Conservation (phyloP, 2,329 filamentous ascomycete genomes). For the Hypoxylon sp. region DNA sequence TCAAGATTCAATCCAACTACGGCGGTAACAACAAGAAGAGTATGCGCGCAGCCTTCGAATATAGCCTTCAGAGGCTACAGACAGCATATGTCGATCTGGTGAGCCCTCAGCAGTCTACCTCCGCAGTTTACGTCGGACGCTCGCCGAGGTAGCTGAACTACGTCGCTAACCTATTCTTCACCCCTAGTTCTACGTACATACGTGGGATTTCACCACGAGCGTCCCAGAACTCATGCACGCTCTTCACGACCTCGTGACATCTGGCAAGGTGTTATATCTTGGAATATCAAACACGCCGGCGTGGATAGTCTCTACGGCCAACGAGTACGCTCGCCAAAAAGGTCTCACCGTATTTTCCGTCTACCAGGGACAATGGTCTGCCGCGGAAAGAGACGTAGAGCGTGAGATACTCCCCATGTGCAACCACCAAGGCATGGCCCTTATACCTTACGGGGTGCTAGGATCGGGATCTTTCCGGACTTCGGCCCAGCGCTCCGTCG, state of each 20-base stretch:
- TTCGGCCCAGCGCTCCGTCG: not conserved
- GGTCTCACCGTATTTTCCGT: slow-evolving; percentile 54
- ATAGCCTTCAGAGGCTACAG: slow-evolving; percentile 67
- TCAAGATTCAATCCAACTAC: slow-evolving; percentile 58
- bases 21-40: slow-evolving; percentile 70
- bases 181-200: slow-evolving; percentile 55
- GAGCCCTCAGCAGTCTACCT: not conserved
- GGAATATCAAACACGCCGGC: slow-evolving; percentile 56
- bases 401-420: slow-evolving; percentile 59
- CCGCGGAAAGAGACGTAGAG: slow-evolving; percentile 53
- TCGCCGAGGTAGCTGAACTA: not conserved
- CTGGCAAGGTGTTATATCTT: slow-evolving; percentile 58
- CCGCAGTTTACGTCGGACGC: too few species aligned
- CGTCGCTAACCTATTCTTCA: not conserved
- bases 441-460: slow-evolving; percentile 69
- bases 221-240: slow-evolving; percentile 58
- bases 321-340: slow-evolving; percentile 53
- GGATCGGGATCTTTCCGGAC: slow-evolving; percentile 62
- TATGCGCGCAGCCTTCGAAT: slow-evolving; percentile 63
- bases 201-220: slow-evolving; percentile 58
- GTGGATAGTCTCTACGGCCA: slow-evolving; percentile 55
- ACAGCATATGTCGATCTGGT: slow-evolving; percentile 66
- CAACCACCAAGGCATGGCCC: slow-evolving; percentile 59
- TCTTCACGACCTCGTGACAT: slow-evolving; percentile 56
- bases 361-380: slow-evolving; percentile 57